Evolutionary conservation across 257 asterid species (phyloP), one percentile per base, ranked within the genome.

Genomic region (Rauvolfia tetraphylla): DNA sequence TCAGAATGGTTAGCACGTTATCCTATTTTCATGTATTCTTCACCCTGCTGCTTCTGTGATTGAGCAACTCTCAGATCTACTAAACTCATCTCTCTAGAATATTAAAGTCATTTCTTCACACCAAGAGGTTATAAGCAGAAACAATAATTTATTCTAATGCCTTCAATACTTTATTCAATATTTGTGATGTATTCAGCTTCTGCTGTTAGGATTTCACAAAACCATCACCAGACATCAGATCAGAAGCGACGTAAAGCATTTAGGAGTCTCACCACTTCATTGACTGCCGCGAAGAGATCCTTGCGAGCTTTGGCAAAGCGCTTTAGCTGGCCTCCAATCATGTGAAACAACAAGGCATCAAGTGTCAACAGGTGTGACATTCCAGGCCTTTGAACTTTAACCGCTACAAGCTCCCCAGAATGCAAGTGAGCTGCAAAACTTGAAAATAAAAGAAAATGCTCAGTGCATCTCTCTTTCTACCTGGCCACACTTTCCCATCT

Each of bases 341-440:
- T 87, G 79, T 88, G 88, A 83, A 95, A 95, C 71, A 95, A 88
- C 89, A 95, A 76, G 71, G 98, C 98, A 82, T 95, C 99, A 76
- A 91, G 92, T 57, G 97, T 95, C 88, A 95, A 78, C 56, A 72
- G 75, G 84, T 87, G 95, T 79, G 92, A 89, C 99, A 95, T 93
- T 72, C 96, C 96, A 33, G 99, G 99, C 91, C 99, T 89, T 89
- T 95, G 99, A 63, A 95, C 99, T 83, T 95, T 95, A 80, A 95
- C 99, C 67, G 99, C 99, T 84, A 95, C 99, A 58, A 90, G 94
- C 91, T 95, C 99, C 83, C 99, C 98, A 75, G 99, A 85, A 84
- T 89, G 96, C 95, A 92, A 88, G 86, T 95, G 96, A 88, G 98
- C 99, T 95, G 97, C 93, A 89, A 88, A 88, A 88, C 94, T 90